These are phyloP conservation scores for Cladorrhinum samala DNA, from an alignment of 495 filamentous ascomycete genomes.

Conservation along the genomic window DNA sequence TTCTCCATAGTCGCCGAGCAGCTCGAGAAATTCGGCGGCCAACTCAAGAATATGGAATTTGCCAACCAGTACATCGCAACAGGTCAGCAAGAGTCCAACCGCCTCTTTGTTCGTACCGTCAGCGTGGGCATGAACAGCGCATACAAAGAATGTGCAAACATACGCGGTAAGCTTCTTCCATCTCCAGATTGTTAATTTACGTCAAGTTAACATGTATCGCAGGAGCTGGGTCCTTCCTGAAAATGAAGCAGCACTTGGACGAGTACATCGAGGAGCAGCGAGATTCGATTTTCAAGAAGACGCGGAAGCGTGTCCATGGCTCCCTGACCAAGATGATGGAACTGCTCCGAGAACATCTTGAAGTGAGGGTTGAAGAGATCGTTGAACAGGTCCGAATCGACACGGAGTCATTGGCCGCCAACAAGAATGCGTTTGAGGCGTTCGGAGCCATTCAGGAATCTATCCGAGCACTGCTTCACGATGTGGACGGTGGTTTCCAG, in stretches of 20 bases:
- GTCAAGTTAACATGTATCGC: too few relatives aligned
- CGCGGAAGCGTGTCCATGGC: background rate
- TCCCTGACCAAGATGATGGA: background rate
- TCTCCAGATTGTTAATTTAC: background rate
- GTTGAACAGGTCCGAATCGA: background rate
- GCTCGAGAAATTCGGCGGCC: constrained; percentile 31
- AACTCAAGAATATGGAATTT: constrained; percentile 28
- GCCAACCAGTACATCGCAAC: constrained; percentile 31
- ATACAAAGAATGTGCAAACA: constrained; percentile 39
- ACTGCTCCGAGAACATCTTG: background rate
- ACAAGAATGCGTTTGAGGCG: background rate
- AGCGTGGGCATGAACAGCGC: constrained; percentile 32
- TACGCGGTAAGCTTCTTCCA: constrained; percentile 32
- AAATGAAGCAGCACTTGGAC: background rate
- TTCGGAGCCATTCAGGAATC: background rate
- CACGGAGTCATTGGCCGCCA: background rate
- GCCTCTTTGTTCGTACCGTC: constrained; percentile 45
- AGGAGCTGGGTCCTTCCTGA: background rate
- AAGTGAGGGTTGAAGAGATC: background rate
- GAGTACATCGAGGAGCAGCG: background rate
- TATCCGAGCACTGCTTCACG: background rate
- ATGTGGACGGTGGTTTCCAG: background rate
- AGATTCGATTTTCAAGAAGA: background rate
- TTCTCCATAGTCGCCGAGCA: constrained; percentile 21
- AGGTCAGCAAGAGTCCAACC: constrained; percentile 47